These are phyloP conservation scores for Thymus quinquecostatus DNA, from an alignment of 257 asterid species.

Conservation along the genomic window DNA sequence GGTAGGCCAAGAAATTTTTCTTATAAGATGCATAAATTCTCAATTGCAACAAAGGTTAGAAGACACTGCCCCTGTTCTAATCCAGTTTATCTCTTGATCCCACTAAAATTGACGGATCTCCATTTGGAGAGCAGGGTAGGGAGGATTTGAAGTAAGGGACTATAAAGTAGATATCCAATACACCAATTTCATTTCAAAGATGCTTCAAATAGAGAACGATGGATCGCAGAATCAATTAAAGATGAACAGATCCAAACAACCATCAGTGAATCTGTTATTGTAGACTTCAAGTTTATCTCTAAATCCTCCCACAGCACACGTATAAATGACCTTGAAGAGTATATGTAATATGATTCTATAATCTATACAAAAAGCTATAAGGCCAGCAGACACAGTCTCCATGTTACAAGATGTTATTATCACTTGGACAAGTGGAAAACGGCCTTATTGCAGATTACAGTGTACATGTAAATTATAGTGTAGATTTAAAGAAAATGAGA, in stretches of 20 bases:
- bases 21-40: slow-evolving; percentile 21
- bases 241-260: not conserved
- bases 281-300: not conserved
- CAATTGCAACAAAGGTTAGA: not conserved
- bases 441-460: not conserved
- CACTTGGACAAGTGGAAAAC: not conserved
- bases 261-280: not conserved
- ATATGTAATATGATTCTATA: not conserved
- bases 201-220: not conserved
- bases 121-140: not conserved
- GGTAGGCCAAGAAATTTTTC: slow-evolving; percentile 26
- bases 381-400: not conserved
- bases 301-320: not conserved
- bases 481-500: too few relatives aligned
- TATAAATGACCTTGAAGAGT: not conserved
- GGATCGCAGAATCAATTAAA: not conserved
- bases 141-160: not conserved
- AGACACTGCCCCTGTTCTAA: not conserved
- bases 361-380: not conserved
- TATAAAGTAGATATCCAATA: not conserved
- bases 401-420: not conserved
- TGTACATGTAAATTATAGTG: too few relatives aligned
- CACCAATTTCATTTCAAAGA: not conserved
- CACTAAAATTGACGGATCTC: not conserved
- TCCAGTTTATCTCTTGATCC: slow-evolving; percentile 1